Base-by-base conservation (phyloP, 768 basidiomycete species). In the Pulveroboletus sp. region DNA sequence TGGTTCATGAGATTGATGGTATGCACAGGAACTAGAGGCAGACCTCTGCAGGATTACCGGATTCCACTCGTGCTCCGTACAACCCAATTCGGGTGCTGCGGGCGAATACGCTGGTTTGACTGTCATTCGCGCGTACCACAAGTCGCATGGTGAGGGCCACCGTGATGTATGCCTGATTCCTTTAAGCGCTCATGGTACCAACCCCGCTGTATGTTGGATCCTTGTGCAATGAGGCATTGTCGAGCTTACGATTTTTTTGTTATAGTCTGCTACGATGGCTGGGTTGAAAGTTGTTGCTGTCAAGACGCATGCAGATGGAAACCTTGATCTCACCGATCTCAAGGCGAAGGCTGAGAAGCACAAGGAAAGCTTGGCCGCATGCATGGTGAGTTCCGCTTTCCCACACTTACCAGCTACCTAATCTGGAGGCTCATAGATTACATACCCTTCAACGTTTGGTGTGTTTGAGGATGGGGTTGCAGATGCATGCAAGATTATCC, bases 71-170 rank as follows among this genome's bases (percentile, higher is more conserved):
- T 92, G 93, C 53, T 94, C 92, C 1, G 78, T 99, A n/a, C 96
- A 99, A 66, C 96, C 96, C 32, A 99, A 99, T 70, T 98, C 96
- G 13, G 96, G 96, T 39, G 96, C 96, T 15, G 91, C 93, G 53
- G 96, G 96, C 26, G 96, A 99, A 72, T 99, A 94, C 61, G 81
- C 96, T 30, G 96, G 96, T n/a, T 79, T 99, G 18, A 85, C 81
- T 45, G 86, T 97, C 53, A 97, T 99, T 62, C 82, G 86, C 42
- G 94, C 94, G 9, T 99, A 93, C 69, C 93, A 97, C 62, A 86
- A 88, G 64, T 89, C 91, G 46, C 83, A 85, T 18, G 89, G 89
- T 30, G 84, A 98, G 60, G 78, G 75, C 1, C 82, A 94, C 57
- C 83, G 96, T 39, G 81, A 98, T 66, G 80, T 97, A 43, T 98